Percentiles rank a stretch among this genome's conserved stretches.
phyloP scores from a whole-genome alignment of 108 stramenopile genomes.

The Cyclotella baltica region DNA sequence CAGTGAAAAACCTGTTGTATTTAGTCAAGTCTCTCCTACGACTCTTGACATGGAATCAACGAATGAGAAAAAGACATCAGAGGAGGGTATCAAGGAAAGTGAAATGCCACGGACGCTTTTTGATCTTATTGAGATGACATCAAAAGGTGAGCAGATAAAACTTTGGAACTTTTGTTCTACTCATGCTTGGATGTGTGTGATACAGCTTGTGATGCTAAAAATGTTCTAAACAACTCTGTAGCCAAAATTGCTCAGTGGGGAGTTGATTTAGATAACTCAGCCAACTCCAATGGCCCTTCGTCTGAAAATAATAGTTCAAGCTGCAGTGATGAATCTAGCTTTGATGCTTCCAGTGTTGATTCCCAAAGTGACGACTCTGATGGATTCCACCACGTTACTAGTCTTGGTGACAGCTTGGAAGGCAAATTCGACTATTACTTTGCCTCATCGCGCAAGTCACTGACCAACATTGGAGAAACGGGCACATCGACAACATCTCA shows the following conservation, averaged over 20 bases:
- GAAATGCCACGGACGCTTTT: conserved; percentile 40
- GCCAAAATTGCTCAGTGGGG: conserved; percentile 85
- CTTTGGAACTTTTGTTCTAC: background rate
- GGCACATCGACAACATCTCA: background rate
- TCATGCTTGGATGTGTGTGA: no score
- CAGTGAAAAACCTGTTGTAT: background rate
- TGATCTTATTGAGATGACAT: conserved; percentile 75
- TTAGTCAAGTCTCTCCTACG: background rate
- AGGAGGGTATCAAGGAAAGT: background rate
- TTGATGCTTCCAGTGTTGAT: conserved; percentile 38
- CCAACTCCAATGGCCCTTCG: background rate
- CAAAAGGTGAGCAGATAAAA: background rate
- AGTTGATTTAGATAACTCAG: conserved; percentile 34
- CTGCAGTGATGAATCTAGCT: conserved; percentile 35
- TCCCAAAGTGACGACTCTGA: conserved; percentile 52
- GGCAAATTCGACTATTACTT: conserved; percentile 37
- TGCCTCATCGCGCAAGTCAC: conserved; percentile 33
- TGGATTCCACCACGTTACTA: conserved; percentile 34
- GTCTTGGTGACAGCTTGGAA: conserved; percentile 1
- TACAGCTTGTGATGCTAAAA: no score
- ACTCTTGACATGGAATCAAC: background rate
- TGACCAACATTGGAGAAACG: conserved; percentile 3
- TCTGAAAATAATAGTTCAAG: conserved; percentile 41
- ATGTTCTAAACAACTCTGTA: no score
- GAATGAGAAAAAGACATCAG: background rate